Base-by-base conservation (phyloP, 345 rosid species). In the Populus davidiana region DNA sequence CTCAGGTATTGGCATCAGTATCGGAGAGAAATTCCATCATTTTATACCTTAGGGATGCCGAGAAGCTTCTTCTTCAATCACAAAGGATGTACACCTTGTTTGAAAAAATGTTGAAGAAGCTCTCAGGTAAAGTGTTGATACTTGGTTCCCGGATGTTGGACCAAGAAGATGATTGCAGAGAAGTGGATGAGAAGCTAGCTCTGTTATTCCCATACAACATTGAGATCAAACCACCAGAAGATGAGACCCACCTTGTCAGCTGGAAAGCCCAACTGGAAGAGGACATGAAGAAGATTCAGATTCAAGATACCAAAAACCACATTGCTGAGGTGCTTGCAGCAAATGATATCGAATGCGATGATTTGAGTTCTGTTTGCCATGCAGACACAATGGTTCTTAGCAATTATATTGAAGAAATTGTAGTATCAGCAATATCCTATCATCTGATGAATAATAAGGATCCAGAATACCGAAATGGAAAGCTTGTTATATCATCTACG, bases 401-500 rank as follows among this genome's bases (percentile, higher is more conserved):
- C 84, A 88, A 88, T 81, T 89, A 91, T 80, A 90, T 94, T 27
- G 92, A 96, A 72, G 97, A 96, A 79, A 91, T 96, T 33, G 96
- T 92, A 71, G 80, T 90, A 39, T 96, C 96, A 6, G 99, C 98
- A 14, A 90, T 96, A 56, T 87, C 97, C 14, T 86, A 87, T 83
- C 98, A 96, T 83, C 86, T 96, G 83, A 90, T 88, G 89, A 79
- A 88, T 72, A 87, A 84, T 73, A 88, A 87, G 86, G 89, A 89
- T 75, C 97, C 94, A 0, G 98, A 94, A 81, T 96, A 96, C 82
- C 83, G 96, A 78, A 92, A 96, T 73, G 99, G 99, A 62, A 96
- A 92, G 89, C 97, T 96, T 75, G 88, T 94, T 70, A 94, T 96
- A 85, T 90, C 99, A 75, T 88, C 97, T 70, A 75, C 88, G 84